Evolutionary conservation across 345 rosid genomes (phyloP).

Genomic region (Lumnitzera racemosa): DNA sequence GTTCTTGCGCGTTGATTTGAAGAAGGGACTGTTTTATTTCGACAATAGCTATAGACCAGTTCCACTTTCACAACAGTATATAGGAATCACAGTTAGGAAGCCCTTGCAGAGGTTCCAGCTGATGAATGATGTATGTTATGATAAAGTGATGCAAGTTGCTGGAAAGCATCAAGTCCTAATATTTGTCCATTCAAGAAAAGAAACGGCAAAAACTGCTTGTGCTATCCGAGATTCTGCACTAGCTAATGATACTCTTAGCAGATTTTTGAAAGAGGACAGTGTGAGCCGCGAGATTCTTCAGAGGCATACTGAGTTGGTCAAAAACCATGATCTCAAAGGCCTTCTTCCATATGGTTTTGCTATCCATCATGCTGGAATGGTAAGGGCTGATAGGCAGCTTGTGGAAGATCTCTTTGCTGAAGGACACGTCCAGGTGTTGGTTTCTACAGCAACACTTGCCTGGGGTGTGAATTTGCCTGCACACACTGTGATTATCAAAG

Average conservation of each 20-base stretch:
- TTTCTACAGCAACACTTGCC: constrained; percentile 96
- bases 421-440: constrained; percentile 79
- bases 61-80: constrained; percentile 85
- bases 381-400: constrained; percentile 76
- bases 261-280: constrained; percentile 80
- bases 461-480: constrained; percentile 99
- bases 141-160: constrained; percentile 83
- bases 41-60: constrained; percentile 96
- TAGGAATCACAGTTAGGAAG: constrained; percentile 85
- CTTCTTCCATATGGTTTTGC: constrained; percentile 93
- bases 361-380: constrained; percentile 91
- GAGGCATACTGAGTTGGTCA: constrained; percentile 57
- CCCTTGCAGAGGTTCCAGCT: constrained; percentile 93
- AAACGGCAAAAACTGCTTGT: constrained; percentile 83
- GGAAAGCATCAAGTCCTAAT: constrained; percentile 96
- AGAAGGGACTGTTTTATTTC: constrained; percentile 71
- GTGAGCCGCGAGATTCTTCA: constrained; percentile 78
- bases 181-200: constrained; percentile 96
- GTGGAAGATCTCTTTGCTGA: constrained; percentile 76
- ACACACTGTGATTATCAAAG: constrained; percentile 85
- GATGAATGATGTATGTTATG: constrained; percentile 94
- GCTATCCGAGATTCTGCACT: constrained; percentile 82
- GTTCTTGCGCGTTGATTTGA: constrained; percentile 68
- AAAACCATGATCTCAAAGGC: constrained; percentile 70
- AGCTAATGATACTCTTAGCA: constrained; percentile 73